Evolutionary conservation across 352 stramenopile species (phyloP).

Genomic region (Globisporangium canariense): DNA sequence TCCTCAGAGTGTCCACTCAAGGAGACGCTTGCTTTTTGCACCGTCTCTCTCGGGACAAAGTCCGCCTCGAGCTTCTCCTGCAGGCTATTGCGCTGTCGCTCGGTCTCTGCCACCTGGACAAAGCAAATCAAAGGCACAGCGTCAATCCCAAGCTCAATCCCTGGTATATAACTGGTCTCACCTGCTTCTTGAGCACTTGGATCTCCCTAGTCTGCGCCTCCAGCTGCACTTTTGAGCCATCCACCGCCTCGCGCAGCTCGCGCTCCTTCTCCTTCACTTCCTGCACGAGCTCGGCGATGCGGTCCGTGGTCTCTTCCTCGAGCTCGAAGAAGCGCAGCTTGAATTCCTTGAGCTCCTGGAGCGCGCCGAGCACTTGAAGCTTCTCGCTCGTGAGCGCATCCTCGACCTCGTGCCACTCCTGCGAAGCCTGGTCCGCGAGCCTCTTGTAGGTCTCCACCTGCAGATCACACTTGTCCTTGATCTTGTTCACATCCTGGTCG

Average conservation of each 20-base stretch:
- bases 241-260: conserved; percentile 24
- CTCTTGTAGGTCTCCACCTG: conserved; percentile 64
- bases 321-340: conserved; percentile 66
- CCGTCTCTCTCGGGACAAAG: conserved; percentile 49
- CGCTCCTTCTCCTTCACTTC: conserved; percentile 52
- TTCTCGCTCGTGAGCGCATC: conserved; percentile 53
- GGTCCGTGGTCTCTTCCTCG: conserved; percentile 53
- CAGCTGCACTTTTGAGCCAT: conserved; percentile 19
- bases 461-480: conserved; percentile 50
- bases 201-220: conserved; percentile 30
- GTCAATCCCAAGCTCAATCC: not conserved
- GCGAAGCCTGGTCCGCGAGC: conserved; percentile 49
- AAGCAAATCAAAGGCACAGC: not conserved
- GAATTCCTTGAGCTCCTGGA: conserved; percentile 74
- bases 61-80: conserved; percentile 47
- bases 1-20: not conserved
- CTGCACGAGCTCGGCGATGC: conserved; percentile 61
- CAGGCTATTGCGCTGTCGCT: conserved; percentile 30
- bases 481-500: conserved; percentile 35
- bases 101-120: conserved; percentile 27
- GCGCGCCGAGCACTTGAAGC: conserved; percentile 41
- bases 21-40: conserved; percentile 18
- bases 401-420: conserved; percentile 75
- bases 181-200: conserved; percentile 34
- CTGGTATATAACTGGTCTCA: conserved; percentile 1